phyloP scores from a whole-genome alignment of 2,329 filamentous ascomycete genomes.

The Paracamarosporium sp. region DNA sequence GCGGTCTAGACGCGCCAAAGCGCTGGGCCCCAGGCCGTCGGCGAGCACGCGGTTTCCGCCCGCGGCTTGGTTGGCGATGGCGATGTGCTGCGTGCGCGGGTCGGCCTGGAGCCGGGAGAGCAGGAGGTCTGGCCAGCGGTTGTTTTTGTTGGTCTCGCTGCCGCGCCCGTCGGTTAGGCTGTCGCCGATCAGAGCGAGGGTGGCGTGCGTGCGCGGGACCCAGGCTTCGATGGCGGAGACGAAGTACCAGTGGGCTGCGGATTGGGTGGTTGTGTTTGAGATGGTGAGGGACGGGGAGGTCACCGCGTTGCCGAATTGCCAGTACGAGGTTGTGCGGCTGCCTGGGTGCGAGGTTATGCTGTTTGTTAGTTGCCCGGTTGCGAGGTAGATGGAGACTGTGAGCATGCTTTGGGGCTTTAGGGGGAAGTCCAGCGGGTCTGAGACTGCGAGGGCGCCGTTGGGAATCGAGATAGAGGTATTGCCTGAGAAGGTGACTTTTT shows the following conservation, averaged over 20 bases:
- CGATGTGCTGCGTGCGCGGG: slow-evolving; percentile 54
- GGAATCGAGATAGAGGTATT: slow-evolving; percentile 59
- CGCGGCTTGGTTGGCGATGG: slow-evolving; percentile 68
- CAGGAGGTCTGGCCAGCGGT: slow-evolving; percentile 47
- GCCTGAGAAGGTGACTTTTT: slow-evolving; percentile 65
- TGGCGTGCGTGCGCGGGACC: slow-evolving; percentile 51
- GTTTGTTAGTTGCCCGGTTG: slow-evolving; percentile 62
- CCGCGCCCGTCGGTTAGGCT: slow-evolving; percentile 69
- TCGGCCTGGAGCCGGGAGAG: slow-evolving; percentile 53
- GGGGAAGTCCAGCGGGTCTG: slow-evolving; percentile 65
- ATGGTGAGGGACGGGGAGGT: slow-evolving; percentile 56
- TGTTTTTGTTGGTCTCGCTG: slow-evolving; percentile 64
- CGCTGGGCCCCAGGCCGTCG: slow-evolving; percentile 67
- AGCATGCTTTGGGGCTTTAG: slow-evolving; percentile 60
- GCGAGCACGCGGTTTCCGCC: slow-evolving; percentile 68
- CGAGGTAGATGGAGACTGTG: slow-evolving; percentile 65
- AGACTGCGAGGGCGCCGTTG: slow-evolving; percentile 64
- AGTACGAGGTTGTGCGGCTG: slow-evolving; percentile 68
- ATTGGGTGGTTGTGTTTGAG: slow-evolving; percentile 43
- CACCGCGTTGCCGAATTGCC: slow-evolving; percentile 65
- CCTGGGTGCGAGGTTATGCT: slow-evolving; percentile 70
- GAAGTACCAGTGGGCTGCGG: slow-evolving; percentile 62
- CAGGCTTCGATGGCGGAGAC: slow-evolving; percentile 65
- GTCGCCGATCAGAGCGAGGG: slow-evolving; percentile 66
- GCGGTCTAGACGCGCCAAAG: slow-evolving; percentile 64